Conservation (phyloP, 306 rosid genomes). For the Begonia loranthoides region DNA sequence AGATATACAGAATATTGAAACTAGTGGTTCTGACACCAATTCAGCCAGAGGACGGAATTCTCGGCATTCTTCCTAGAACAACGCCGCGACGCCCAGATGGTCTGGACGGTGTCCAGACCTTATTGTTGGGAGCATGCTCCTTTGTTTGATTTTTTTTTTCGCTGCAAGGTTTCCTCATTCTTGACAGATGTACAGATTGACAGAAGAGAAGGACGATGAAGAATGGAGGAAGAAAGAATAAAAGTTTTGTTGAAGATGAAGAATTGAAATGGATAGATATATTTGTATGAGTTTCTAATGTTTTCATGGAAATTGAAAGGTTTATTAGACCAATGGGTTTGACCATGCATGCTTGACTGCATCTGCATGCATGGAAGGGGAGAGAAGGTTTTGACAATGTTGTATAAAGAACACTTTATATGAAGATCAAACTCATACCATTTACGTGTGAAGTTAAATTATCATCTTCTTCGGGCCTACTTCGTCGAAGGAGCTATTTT, state of each 20-base stretch:
- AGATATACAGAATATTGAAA: conserved; percentile 68
- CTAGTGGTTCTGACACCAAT: conserved; percentile 81
- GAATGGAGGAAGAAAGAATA: not conserved
- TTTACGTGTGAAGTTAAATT: too few species aligned
- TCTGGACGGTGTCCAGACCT: too few species aligned
- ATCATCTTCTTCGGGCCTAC: too few species aligned
- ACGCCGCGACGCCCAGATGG: too few species aligned
- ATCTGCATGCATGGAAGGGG: not conserved
- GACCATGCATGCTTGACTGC: conserved; percentile 1
- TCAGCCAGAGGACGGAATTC: conserved; percentile 54
- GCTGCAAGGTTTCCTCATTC: conserved; percentile 57
- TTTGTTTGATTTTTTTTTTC: conserved; percentile 38
- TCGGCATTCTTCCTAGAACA: too few species aligned
- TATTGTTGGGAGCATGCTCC: conserved; percentile 85
- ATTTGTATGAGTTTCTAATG: not conserved
- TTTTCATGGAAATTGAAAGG: not conserved
- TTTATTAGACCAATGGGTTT: conserved; percentile 34
- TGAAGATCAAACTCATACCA: too few species aligned
- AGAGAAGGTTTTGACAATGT: too few species aligned
- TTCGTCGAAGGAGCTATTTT: too few species aligned
- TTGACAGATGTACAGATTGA: not conserved
- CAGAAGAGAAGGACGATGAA: not conserved
- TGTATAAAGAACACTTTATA: too few species aligned
- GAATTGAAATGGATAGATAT: too few species aligned
- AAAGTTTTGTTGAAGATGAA: too few species aligned